These are phyloP conservation scores for Paecilomyces sp. DNA, from an alignment of 2,329 filamentous ascomycete genomes.

Conservation along the genomic window DNA sequence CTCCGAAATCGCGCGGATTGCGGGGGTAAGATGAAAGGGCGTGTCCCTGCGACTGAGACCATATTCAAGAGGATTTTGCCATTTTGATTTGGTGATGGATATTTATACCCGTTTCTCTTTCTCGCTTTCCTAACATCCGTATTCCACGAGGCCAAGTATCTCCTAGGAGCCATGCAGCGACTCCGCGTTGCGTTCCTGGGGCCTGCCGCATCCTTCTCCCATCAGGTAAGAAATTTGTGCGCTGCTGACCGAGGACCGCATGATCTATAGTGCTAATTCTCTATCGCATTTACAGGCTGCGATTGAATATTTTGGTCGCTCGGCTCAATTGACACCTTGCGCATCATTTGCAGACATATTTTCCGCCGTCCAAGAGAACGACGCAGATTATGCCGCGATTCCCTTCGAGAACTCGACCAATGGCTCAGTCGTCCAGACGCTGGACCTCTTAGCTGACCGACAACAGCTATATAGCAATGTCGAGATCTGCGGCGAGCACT, in stretches of 20 bases:
- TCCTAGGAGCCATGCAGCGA: conserved; percentile 12
- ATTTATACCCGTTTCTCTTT: background rate
- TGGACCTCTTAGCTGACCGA: conserved; percentile 80
- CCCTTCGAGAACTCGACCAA: conserved; percentile 97
- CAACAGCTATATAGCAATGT: conserved; percentile 58
- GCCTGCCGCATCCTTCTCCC: conserved; percentile 60
- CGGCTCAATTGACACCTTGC: conserved; percentile 24
- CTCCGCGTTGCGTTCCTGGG: conserved; percentile 51
- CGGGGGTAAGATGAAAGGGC: background rate
- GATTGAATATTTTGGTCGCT: conserved; percentile 42
- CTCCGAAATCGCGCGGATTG: background rate
- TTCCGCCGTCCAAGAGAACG: conserved; percentile 61
- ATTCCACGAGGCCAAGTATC: background rate
- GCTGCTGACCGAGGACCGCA: background rate
- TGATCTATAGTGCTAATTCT: background rate
- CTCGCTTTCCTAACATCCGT: background rate
- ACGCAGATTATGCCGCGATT: conserved; percentile 67
- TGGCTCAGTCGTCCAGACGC: conserved; percentile 80
- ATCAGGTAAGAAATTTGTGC: conserved; percentile 48
- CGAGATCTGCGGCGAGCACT: conserved; percentile 73
- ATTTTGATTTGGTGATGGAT: background rate
- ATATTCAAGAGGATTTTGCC: background rate
- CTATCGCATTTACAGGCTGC: conserved; percentile 39
- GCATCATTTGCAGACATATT: conserved; percentile 60
- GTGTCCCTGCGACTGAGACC: background rate